Percentiles rank a stretch among this genome's conserved stretches.
Conservation (phyloP, 2,329 filamentous ascomycete genomes). For the Claviceps lovelessii region DNA sequence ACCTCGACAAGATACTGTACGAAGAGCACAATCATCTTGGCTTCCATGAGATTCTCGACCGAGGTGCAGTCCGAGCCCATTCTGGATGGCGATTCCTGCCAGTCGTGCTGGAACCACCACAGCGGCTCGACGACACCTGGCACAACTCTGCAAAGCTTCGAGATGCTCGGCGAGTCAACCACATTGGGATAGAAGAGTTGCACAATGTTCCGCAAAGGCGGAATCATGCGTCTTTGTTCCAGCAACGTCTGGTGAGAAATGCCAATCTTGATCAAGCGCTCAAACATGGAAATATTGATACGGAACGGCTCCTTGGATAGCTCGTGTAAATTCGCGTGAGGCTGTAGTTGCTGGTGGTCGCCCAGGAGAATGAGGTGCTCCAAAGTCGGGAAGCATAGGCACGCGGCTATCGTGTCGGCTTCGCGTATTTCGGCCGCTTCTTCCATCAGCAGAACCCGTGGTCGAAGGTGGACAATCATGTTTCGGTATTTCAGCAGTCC, state of each 20-base stretch:
- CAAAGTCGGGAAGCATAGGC: slow-evolving; percentile 30
- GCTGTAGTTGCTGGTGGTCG: slow-evolving; percentile 67
- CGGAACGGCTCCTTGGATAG: slow-evolving; percentile 48
- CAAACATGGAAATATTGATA: slow-evolving; percentile 64
- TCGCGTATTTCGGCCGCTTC: slow-evolving; percentile 68
- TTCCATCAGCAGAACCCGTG: slow-evolving; percentile 59
- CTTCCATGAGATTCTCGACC: slow-evolving; percentile 52
- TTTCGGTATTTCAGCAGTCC: slow-evolving; percentile 68
- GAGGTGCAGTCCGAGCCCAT: slow-evolving; percentile 52
- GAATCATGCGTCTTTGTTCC: slow-evolving; percentile 49
- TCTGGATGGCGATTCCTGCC: slow-evolving; percentile 27
- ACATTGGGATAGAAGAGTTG: slow-evolving; percentile 33
- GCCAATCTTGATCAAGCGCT: slow-evolving; percentile 54
- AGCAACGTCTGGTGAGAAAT: slow-evolving; percentile 51
- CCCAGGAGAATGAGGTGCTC: slow-evolving; percentile 49
- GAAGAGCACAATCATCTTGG: slow-evolving; percentile 60
- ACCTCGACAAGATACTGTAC: slow-evolving; percentile 51
- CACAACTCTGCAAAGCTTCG: slow-evolving; percentile 22
- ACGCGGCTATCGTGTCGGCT: slow-evolving; percentile 38
- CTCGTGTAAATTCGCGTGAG: slow-evolving; percentile 47
- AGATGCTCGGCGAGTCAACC: slow-evolving; percentile 24
- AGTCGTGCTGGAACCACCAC: slow-evolving; percentile 35
- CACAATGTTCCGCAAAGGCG: slow-evolving; percentile 29
- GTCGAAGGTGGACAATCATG: slow-evolving; percentile 50
- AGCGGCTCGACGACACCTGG: slow-evolving; percentile 28